Evolutionary conservation across 305 asterid species (phyloP).

Genomic region (Euphrasia arctica): DNA sequence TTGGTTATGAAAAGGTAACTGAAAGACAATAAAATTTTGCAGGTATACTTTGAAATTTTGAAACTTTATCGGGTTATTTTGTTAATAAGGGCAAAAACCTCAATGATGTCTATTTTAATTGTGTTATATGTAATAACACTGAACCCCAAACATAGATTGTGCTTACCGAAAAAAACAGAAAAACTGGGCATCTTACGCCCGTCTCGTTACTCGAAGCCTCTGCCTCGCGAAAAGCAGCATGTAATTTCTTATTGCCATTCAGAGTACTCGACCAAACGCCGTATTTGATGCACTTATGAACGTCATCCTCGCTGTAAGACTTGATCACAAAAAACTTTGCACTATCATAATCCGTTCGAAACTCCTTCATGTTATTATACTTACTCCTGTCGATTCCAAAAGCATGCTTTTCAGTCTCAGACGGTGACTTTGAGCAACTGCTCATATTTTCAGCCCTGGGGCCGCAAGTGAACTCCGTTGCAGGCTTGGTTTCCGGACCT

Average conservation of each 20-base stretch:
- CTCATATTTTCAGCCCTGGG: conserved; percentile 58
- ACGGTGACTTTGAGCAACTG: conserved; percentile 29
- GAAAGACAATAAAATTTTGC: neutral
- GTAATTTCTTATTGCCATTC: conserved; percentile 59
- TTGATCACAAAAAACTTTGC: conserved; percentile 66
- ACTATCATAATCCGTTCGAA: conserved; percentile 42
- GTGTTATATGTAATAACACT: too few species aligned
- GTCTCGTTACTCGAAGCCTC: conserved; percentile 41
- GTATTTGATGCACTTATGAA: conserved; percentile 66
- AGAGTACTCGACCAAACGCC: conserved; percentile 79
- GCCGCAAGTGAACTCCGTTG: conserved; percentile 66
- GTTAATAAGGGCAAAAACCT: neutral
- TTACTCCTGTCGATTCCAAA: conserved; percentile 39
- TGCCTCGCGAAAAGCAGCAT: conserved; percentile 54
- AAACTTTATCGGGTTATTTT: neutral
- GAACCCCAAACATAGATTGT: neutral
- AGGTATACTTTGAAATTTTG: neutral
- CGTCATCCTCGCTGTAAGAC: conserved; percentile 63
- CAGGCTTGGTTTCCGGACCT: conserved; percentile 46
- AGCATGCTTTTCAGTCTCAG: conserved; percentile 43
- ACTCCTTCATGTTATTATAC: conserved; percentile 50
- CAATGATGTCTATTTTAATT: neutral
- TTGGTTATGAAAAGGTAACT: too few species aligned
- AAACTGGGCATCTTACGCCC: conserved; percentile 47
- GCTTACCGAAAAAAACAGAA: conserved; percentile 67